Conservation (phyloP, 140 eudicot species). For the Stevia rebaudiana region DNA sequence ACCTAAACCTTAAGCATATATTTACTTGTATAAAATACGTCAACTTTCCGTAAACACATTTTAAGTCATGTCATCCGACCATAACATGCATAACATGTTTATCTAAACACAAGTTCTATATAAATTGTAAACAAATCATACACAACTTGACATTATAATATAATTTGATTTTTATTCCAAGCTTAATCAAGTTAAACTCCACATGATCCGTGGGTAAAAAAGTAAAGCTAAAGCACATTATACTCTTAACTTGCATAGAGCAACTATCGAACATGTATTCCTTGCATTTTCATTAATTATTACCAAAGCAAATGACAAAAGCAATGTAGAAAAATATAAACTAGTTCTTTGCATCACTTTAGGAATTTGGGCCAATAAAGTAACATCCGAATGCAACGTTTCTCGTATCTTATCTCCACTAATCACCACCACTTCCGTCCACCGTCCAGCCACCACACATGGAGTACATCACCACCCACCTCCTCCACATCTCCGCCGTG, state of each 20-base stretch:
- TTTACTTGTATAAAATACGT: too few relatives aligned
- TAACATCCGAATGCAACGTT: slow-evolving; percentile 11
- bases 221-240: too few relatives aligned
- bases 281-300: not conserved
- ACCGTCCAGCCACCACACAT: slow-evolving; percentile 13
- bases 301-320: slow-evolving; percentile 3
- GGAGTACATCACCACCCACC: slow-evolving; percentile 15
- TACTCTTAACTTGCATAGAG: not conserved
- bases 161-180: too few relatives aligned
- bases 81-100: too few relatives aligned
- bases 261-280: not conserved
- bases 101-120: too few relatives aligned
- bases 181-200: too few relatives aligned
- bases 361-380: not conserved
- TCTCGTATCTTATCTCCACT: slow-evolving; percentile 16
- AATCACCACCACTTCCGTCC: not conserved
- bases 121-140: too few relatives aligned
- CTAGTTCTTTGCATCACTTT: slow-evolving; percentile 11
- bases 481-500: slow-evolving; percentile 19
- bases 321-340: not conserved
- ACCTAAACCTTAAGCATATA: too few relatives aligned
- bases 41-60: too few relatives aligned
- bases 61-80: too few relatives aligned
- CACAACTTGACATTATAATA: too few relatives aligned
- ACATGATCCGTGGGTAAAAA: too few relatives aligned